Evolutionary conservation across 2,329 filamentous ascomycete genomes (phyloP).

Genomic region (Drechslerella coelobrocha): DNA sequence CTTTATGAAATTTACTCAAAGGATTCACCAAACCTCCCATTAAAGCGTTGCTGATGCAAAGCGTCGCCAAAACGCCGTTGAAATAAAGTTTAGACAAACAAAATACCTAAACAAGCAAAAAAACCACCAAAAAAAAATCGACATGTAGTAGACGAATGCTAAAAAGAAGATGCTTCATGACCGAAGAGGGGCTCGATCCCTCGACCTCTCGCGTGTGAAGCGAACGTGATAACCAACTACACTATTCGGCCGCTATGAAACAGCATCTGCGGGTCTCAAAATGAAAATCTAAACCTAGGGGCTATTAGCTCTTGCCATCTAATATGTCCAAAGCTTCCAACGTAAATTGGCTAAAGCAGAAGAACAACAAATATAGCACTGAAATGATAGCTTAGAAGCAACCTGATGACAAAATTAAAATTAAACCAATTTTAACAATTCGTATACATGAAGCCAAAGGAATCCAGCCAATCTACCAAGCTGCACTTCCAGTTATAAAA

Average conservation of each 20-base stretch:
- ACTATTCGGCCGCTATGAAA: conserved; percentile 51
- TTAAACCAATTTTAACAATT: too few species aligned
- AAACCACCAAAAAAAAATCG: background rate
- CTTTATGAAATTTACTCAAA: too few species aligned
- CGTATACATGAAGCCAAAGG: too few species aligned
- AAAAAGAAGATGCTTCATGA: conserved; percentile 34
- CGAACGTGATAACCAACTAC: conserved; percentile 52
- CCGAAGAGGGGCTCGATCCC: conserved; percentile 52
- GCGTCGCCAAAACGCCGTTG: background rate
- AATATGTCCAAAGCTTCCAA: background rate
- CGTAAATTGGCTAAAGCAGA: background rate
- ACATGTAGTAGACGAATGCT: conserved; percentile 12
- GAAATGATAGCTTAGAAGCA: too few species aligned
- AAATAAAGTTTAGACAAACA: conserved; percentile 8
- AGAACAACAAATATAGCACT: conserved; percentile 6
- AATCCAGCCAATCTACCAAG: too few species aligned
- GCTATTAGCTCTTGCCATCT: background rate
- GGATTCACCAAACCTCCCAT: too few species aligned
- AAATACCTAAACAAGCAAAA: background rate
- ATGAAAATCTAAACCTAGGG: conserved; percentile 29
- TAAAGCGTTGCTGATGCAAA: too few species aligned
- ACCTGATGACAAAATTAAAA: too few species aligned
- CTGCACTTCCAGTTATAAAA: too few species aligned
- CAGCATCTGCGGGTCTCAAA: conserved; percentile 14
- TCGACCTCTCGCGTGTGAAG: conserved; percentile 52